A percentile compares a stretch with the other conserved stretches of the same genome.
These are phyloP conservation scores for Parachaetomium inaequale DNA, from an alignment of 495 filamentous ascomycete species.

Conservation along the genomic window DNA sequence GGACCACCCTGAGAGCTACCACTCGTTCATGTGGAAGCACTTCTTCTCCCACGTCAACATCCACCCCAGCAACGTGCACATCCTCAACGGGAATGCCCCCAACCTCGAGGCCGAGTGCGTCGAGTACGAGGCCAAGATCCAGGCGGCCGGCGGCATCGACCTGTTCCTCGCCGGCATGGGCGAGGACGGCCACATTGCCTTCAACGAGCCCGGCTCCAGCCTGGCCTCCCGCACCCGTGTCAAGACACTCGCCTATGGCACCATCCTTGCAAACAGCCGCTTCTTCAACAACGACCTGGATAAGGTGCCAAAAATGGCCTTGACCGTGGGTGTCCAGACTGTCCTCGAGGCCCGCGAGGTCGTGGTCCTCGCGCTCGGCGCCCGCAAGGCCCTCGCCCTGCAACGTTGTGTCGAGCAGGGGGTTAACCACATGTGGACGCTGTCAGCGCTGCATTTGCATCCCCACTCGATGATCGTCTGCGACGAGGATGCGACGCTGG, in stretches of 20 bases:
- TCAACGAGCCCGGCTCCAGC: constrained; percentile 85
- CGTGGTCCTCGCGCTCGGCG: constrained; percentile 74
- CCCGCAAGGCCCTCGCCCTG: constrained; percentile 76
- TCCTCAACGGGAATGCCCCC: constrained; percentile 76
- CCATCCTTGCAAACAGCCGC: constrained; percentile 76
- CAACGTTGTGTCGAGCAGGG: constrained; percentile 78
- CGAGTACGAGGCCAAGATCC: constrained; percentile 75
- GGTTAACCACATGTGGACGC: constrained; percentile 87
- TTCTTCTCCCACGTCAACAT: constrained; percentile 89
- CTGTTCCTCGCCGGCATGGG: constrained; percentile 83
- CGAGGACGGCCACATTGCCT: constrained; percentile 82
- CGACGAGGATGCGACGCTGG: constrained; percentile 79
- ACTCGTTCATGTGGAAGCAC: constrained; percentile 87
- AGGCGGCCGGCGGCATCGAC: constrained; percentile 71
- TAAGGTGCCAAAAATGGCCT: constrained; percentile 74
- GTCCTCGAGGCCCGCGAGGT: constrained; percentile 79
- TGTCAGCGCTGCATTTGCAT: constrained; percentile 75
- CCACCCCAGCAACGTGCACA: constrained; percentile 73
- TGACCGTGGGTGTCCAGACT: constrained; percentile 86
- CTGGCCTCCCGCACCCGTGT: constrained; percentile 74
- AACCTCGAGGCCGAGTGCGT: constrained; percentile 75
- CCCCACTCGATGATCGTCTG: constrained; percentile 76
- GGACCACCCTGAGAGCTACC: constrained; percentile 80
- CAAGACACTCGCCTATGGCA: constrained; percentile 84
- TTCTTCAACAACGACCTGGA: constrained; percentile 73